Evolutionary conservation across 176 grass and related monocot species (phyloP), one percentile per base, ranked within the genome.

Genomic region (Cenchrus fungigraminus): DNA sequence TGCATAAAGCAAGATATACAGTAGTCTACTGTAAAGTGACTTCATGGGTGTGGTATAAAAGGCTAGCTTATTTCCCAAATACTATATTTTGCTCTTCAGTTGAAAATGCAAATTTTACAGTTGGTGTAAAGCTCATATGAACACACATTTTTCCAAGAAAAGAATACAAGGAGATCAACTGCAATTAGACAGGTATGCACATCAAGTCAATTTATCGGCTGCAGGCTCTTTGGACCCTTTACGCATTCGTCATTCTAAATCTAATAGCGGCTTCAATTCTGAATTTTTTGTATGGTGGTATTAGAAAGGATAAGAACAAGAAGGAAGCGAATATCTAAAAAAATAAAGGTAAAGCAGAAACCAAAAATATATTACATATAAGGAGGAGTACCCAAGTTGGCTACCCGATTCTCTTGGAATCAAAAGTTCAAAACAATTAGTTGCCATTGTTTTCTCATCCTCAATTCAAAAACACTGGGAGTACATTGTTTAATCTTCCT

Each of bases 251-350:
- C 6, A 22, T 57, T 73, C 14, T 32, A 68, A 79, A 65, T 16
- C 15, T 42, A 50, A 49, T 65, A 43, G 37, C 65, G 6, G 2
- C 43, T 66, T 66, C 10, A 34, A 29, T 67, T 15, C 15, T 80
- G 37, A n/a, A 58, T 65, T 37, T 12, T 83, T 56, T 78, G 16
- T 78, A 60, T 13, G 79, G 3, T 50, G 9, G 79, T 73, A n/a
- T 49, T 86, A 50, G 57, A 86, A 44, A 42, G 37, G 83, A 64
- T 85, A 81, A 89, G 79, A 52, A 54, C 20, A 65, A 77, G 10
- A 65, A 66, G 9, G 70, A 57, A 68, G 49, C 72, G 61, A 82
- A 76, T 64, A 19, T 22, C 40, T 50, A 65, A 47, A 88, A 66
- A 65, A 63, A 42, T 4, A 65, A 79, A 82, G 52, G 37, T 58